Conservation (phyloP, 2,329 filamentous ascomycete genomes). For the Fusarium sp. region DNA sequence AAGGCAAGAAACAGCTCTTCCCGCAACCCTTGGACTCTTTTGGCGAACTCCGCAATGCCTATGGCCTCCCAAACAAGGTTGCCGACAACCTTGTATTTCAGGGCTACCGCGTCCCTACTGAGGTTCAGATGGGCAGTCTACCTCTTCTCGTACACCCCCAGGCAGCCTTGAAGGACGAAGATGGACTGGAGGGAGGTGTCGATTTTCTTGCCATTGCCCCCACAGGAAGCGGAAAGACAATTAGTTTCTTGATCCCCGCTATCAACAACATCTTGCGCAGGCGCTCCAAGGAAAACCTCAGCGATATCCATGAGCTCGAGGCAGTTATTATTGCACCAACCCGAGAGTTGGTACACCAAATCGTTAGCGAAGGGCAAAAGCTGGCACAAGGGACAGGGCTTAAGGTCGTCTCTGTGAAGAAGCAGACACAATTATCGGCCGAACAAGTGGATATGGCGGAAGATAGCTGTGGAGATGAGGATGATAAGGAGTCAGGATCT, state of each 20-base stretch:
- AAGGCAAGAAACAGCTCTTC: constrained; percentile 75
- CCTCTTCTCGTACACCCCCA: constrained; percentile 79
- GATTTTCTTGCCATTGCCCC: constrained; percentile 92
- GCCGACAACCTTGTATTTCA: constrained; percentile 86
- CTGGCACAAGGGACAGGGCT: constrained; percentile 82
- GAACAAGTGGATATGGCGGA: constrained; percentile 57
- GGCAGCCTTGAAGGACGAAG: constrained; percentile 61
- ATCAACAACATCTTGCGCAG: constrained; percentile 81
- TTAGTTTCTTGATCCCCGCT: constrained; percentile 91
- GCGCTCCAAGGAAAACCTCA: constrained; percentile 61
- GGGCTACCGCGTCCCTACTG: constrained; percentile 89
- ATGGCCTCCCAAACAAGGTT: constrained; percentile 81
- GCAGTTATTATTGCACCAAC: constrained; percentile 84
- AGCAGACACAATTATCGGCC: constrained; percentile 80
- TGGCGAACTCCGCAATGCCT: constrained; percentile 76
- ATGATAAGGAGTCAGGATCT: constrained; percentile 57
- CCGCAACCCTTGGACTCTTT: constrained; percentile 87
- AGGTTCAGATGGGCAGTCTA: constrained; percentile 90
- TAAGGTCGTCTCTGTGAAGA: constrained; percentile 85
- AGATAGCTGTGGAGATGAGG: constrained; percentile 59
- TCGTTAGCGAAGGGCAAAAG: constrained; percentile 89
- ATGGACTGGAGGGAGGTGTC: constrained; percentile 60
- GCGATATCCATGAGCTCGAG: constrained; percentile 66
- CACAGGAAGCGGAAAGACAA: constrained; percentile 95
- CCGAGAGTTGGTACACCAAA: constrained; percentile 83